Evolutionary conservation across 768 basidiomycete genomes (phyloP).

Genomic region (Exidia glandulosa): DNA sequence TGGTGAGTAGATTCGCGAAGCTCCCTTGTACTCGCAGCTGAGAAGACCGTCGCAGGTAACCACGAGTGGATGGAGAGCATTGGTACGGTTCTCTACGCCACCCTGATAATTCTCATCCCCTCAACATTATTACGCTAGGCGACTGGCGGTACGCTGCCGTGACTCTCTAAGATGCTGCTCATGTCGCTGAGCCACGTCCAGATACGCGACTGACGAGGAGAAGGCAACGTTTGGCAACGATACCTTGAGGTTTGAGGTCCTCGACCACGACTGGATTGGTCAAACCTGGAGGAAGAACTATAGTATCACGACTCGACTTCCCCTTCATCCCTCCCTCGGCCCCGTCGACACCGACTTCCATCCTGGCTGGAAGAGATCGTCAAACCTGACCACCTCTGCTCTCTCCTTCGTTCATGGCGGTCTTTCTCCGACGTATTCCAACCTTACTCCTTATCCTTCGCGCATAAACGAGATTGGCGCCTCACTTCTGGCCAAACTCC

Average conservation of each 20-base stretch:
- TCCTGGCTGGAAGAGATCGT: constrained; percentile 5
- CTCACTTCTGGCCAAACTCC: constrained; percentile 22
- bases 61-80: constrained; percentile 32
- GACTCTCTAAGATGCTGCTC: background rate
- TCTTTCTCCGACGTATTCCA: constrained; percentile 22
- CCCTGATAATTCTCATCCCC: constrained; percentile 2
- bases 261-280: constrained; percentile 24
- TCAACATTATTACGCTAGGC: constrained; percentile 14
- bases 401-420: constrained; percentile 36
- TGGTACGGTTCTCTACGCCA: background rate
- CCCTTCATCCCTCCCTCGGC: constrained; percentile 10
- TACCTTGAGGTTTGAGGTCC: constrained; percentile 20
- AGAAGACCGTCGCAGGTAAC: constrained; percentile 21
- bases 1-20: background rate
- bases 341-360: constrained; percentile 8
- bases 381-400: constrained; percentile 12
- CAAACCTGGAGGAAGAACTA: constrained; percentile 28
- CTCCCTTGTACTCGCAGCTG: background rate
- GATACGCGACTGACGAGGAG: constrained; percentile 26
- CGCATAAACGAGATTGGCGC: constrained; percentile 27
- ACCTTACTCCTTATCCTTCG: constrained; percentile 26
- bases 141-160: constrained; percentile 24
- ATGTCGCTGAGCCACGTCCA: constrained; percentile 2
- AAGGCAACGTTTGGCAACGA: constrained; percentile 24
- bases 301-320: constrained; percentile 17